Evolutionary conservation across 257 asterid species (phyloP), one percentile per base, ranked within the genome.

Genomic region (Coffea canephora): DNA sequence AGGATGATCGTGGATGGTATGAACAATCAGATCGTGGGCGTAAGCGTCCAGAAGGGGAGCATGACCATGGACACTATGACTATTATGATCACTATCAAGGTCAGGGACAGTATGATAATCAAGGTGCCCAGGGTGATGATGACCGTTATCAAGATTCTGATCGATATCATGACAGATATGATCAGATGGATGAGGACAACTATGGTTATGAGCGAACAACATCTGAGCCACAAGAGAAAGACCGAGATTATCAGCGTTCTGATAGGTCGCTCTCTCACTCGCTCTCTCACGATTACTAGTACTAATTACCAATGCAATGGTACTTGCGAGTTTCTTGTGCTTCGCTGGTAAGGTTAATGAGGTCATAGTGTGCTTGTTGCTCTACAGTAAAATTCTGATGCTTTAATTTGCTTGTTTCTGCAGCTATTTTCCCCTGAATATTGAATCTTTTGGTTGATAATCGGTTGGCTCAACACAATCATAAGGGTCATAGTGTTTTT

Each of bases 141-240:
- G 96, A 88, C 62, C 90, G 94, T 59, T 88, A 90, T 49, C 85
- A 90, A 80, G 92, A 88, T 66, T 67, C 90, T 55, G 89, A 85
- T 69, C 89, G 86, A 66, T 90, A 84, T 45, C 86, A 74, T 82
- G 98, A 89, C 78, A 87, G 89, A 31, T 90, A 94, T 79, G 92
- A 91, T 79, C 92, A 86, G 78, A 88, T 89, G 97, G 97, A 91
- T 11, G 98, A 89, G 64, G 97, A 90, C 59, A 87, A 79, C 66
- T 90, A 90, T 83, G 93, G 91, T 31, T 91, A 87, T 83, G 96
- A 89, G 65, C 88, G 87, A 61, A 88, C 82, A 21, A 85, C 89
- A 46, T 81, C 95, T 39, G 91, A 91, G 85, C 81, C 87, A 19
- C 84, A 82, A 54, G 98, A 85, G 77, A 87, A 82, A 73, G 92